Evolutionary conservation across 495 filamentous ascomycete species (phyloP), one percentile per base, ranked within the genome.

Genomic region (Tuber calosporum): DNA sequence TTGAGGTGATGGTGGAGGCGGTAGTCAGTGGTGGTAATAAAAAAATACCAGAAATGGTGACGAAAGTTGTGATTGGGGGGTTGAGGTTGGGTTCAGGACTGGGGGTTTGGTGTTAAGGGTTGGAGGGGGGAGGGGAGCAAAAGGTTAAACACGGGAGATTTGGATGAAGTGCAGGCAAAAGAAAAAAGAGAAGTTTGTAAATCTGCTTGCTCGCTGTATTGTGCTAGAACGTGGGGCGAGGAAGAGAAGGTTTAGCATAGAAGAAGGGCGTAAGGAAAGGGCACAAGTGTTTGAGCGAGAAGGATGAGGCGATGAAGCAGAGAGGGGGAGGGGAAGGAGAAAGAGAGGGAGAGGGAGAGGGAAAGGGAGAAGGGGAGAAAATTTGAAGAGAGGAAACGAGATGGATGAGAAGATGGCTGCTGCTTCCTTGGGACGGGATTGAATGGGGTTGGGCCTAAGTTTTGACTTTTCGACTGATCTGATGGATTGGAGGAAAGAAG

Each of bases 391-490:
- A 79, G 66, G 71, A 70, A 69, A 68, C 71, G 66, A 79, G 69
- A 79, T 69, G 71, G 74, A 69, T 70, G 74, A 75, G 77, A 73
- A 72, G 76, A 36, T 72, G 71, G 73, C 43, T 69, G 75, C 62
- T 78, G 72, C 45, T 62, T 34, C 53, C 53, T 30, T 34, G 53
- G 53, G 53, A 62, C 26, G 53, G 53, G 53, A 62, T 62, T 62
- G 53, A 62, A 62, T 62, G 53, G 53, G 53, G 53, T 62, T 62
- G 53, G 53, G 53, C 53, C 53, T 62, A 62, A 62, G 53, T 62
- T 62, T 62, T 62, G 53, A 62, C 53, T 62, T 62, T 37, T 37
- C 70, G 70, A 53, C 30, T 66, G 70, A 72, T 39, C 37, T 36
- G 40, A 58, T 58, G 76, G 77, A 75, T 73, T 67, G 58, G 69